phyloP scores from a whole-genome alignment of 495 filamentous ascomycete species.

The Letharia lupina region DNA sequence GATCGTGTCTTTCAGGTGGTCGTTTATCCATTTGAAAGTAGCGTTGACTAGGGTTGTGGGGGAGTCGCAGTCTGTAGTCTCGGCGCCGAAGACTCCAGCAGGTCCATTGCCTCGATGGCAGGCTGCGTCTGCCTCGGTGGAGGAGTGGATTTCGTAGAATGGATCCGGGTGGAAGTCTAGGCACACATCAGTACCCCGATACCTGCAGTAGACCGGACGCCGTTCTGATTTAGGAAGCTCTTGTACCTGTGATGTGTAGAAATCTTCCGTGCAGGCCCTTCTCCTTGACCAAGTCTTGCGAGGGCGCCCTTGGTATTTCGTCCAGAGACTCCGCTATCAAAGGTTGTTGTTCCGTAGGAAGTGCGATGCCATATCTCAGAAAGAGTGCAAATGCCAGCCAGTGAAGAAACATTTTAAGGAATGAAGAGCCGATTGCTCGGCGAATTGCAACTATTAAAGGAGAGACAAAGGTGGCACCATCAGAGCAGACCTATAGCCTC shows the following conservation, averaged over 20 bases:
- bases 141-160: slow-evolving; percentile 70
- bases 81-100: slow-evolving; percentile 73
- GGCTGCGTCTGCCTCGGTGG: slow-evolving; percentile 53
- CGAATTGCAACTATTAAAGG: not conserved
- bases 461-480: slow-evolving; percentile 4
- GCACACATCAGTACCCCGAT: slow-evolving; percentile 4
- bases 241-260: slow-evolving; percentile 84
- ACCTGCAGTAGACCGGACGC: not conserved
- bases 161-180: slow-evolving; percentile 85
- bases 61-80: slow-evolving; percentile 81
- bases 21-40: slow-evolving; percentile 87
- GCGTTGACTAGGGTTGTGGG: slow-evolving; percentile 73
- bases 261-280: slow-evolving; percentile 67
- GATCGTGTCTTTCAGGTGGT: slow-evolving; percentile 70
- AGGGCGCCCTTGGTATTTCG: not conserved
- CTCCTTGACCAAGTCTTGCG: not conserved
- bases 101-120: slow-evolving; percentile 75
- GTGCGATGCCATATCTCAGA: slow-evolving; percentile 3
- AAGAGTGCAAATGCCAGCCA: slow-evolving; percentile 5
- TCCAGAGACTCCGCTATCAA: not conserved
- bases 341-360: slow-evolving; percentile 15
- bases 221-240: not conserved
- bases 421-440: not conserved
- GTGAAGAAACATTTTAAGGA: slow-evolving; percentile 11
- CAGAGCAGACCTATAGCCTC: not conserved